Base-by-base conservation (phyloP, 495 filamentous ascomycete genomes). In the Penicillium parvum region DNA sequence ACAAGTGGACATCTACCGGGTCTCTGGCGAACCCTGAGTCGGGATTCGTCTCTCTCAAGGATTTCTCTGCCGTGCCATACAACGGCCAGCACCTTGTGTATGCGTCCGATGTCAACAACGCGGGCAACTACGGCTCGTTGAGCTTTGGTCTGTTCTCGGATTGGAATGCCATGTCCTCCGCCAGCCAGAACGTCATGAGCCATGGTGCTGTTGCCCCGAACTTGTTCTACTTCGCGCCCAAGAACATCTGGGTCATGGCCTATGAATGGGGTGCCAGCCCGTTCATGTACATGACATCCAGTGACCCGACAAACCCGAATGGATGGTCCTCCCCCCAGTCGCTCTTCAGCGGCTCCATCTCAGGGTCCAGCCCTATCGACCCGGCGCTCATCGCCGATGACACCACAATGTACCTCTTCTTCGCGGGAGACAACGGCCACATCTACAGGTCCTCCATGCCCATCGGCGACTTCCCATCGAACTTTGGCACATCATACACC, bases 381-480 rank as follows among this genome's bases (percentile, higher is more conserved):
- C 77, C 76, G 59, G 72, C 77, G 0, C 40, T 84, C 43, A 81
- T 84, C 47, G 75, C 69, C 37, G 80, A 82, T 60, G 57, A 51
- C 45, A 63, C 54, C 1, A 69, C 69, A 47, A 80, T 81, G 72
- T 81, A 80, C 46, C 67, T 82, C 0, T 84, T 82, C 71, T 84
- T 81, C 35, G 66, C 73, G 3, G 80, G 77, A 10, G 80, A 84
- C 49, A 78, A 84, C 45, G 80, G 79, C 61, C 73, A 72, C 27
- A 76, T 84, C 57, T 84, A 82, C 61, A 68, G 77, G 5, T 50
- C 77, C 6, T 70, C 63, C 37, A 83, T 79, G 75, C 63, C 79
- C 11, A 71, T 82, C 37, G 65, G 47, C 18, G 65, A 20, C 21
- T 48, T 48, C 45, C 45, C 45, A 0, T 32, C 23, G 18, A 36